These are phyloP conservation scores for Candida sanyiensis DNA, from an alignment of 805 yeast species.

Conservation along the genomic window DNA sequence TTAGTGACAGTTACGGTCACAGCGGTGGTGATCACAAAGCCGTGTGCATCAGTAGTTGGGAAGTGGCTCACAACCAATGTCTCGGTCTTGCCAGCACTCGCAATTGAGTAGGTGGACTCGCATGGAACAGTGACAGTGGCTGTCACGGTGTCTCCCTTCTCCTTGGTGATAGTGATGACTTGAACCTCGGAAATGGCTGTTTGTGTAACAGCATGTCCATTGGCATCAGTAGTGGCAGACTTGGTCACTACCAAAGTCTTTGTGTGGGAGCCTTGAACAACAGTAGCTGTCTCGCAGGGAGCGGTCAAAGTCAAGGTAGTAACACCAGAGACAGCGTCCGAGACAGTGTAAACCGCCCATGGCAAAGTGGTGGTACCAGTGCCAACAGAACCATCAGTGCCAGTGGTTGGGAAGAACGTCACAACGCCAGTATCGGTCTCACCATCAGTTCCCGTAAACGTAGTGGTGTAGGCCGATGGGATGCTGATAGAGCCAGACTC, in stretches of 20 bases:
- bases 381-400: not conserved
- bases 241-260: constrained; percentile 1
- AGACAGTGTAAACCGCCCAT: constrained; percentile 1
- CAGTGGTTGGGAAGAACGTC: constrained; percentile 4
- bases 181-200: constrained; percentile 4
- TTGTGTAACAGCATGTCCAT: not conserved
- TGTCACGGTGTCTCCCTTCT: not conserved
- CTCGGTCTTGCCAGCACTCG: constrained; percentile 4
- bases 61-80: constrained; percentile 4
- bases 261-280: not conserved
- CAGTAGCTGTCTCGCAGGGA: constrained; percentile 4
- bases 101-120: constrained; percentile 2
- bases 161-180: constrained; percentile 1
- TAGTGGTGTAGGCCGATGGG: constrained; percentile 1
- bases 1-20: not conserved
- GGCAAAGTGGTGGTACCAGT: constrained; percentile 1
- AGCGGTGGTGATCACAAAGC: constrained; percentile 1
- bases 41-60: constrained; percentile 3
- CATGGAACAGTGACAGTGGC: constrained; percentile 8
- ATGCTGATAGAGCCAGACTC: not conserved
- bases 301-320: constrained; percentile 5
- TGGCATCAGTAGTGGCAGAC: constrained; percentile 5
- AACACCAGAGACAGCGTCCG: constrained; percentile 2
- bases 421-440: constrained; percentile 1
- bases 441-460: not conserved